A percentile compares a stretch with the other conserved stretches of the same genome.
Conservation (phyloP, 805 yeast species). For the Yamadazyma olivae region DNA sequence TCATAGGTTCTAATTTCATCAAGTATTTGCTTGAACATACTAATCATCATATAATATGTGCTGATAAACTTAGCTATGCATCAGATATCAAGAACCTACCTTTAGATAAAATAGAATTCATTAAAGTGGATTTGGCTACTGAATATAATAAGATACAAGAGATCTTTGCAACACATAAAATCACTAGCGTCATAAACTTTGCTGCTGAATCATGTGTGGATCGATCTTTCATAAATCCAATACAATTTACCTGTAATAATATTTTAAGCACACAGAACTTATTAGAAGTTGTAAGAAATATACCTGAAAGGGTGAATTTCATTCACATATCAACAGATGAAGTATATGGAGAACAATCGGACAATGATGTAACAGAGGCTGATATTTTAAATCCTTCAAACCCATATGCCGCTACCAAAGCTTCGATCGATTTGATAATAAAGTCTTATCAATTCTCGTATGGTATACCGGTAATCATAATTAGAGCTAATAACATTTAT, state of each 20-base stretch:
- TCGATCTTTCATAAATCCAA: slow-evolving; percentile 44
- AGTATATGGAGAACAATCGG: slow-evolving; percentile 49
- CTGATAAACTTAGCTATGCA: slow-evolving; percentile 48
- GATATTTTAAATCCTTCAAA: slow-evolving; percentile 47
- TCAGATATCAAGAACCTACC: slow-evolving; percentile 17
- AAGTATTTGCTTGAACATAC: slow-evolving; percentile 29
- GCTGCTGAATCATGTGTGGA: slow-evolving; percentile 61
- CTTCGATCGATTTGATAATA: slow-evolving; percentile 48
- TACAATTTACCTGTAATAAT: slow-evolving; percentile 42
- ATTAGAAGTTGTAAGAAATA: slow-evolving; percentile 36
- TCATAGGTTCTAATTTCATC: slow-evolving; percentile 50
- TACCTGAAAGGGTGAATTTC: slow-evolving; percentile 16
- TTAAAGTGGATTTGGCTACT: slow-evolving; percentile 35
- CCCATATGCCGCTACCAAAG: slow-evolving; percentile 58
- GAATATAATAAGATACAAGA: slow-evolving; percentile 17
- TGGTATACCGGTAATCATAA: slow-evolving; percentile 36
- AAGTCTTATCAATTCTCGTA: slow-evolving; percentile 43
- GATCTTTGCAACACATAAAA: slow-evolving; percentile 13
- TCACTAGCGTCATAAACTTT: slow-evolving; percentile 37
- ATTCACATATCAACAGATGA: slow-evolving; percentile 59
- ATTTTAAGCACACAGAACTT: slow-evolving; percentile 46
- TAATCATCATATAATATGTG: slow-evolving; percentile 34
- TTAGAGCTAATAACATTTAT: slow-evolving; percentile 51
- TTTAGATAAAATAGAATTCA: slow-evolving; percentile 19
- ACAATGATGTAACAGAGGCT: slow-evolving; percentile 27